Evolutionary conservation across 805 yeast genomes (phyloP), one percentile per base, ranked within the genome.

Genomic region (Yarrowia bubula): DNA sequence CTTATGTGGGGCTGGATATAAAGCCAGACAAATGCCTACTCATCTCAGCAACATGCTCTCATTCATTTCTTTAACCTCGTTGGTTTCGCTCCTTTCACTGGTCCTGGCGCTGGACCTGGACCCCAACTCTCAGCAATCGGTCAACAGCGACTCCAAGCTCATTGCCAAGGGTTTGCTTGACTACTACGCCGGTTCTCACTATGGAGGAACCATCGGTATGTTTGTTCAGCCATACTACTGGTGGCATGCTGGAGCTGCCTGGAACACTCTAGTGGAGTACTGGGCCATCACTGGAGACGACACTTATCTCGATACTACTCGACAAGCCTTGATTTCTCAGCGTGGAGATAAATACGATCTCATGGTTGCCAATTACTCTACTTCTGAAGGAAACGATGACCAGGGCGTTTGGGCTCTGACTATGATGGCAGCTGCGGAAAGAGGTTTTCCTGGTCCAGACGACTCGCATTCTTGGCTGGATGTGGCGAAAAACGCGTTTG

Each of bases 341-440:
- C 84, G 80, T 18, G 90, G 90, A 68, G 76, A 80, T 8, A 80
- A 83, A 72, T 75, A 80, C 73, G 87, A 89, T 75, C 91, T 87
- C 74, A 81, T 90, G 70, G 97, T 97, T 1, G 76, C 86, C 48
- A 90, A 90, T 77, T 96, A 90, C 75, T 82, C 91, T 11, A 82
- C 87, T 10, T 86, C 95, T 1, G 96, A 90, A 75, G 97, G 97
- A 75, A 90, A 90, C 73, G 97, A 90, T 79, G 97, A 90, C 79
- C 97, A 90, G 77, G 96, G 90, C 0, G 88, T 91, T 73, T 90
- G 97, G 97, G 97, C 96, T 0, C 79, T 91, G 47, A 88, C 96
- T 1, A 95, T 81, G 1, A 86, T 90, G 89, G 85, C 83, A 22
- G 96, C 96, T 1, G 87, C 91, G 1, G 97, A 90, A 72, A 82